Conservation (phyloP, 441 rosid genomes). For the Hura crepitans region DNA sequence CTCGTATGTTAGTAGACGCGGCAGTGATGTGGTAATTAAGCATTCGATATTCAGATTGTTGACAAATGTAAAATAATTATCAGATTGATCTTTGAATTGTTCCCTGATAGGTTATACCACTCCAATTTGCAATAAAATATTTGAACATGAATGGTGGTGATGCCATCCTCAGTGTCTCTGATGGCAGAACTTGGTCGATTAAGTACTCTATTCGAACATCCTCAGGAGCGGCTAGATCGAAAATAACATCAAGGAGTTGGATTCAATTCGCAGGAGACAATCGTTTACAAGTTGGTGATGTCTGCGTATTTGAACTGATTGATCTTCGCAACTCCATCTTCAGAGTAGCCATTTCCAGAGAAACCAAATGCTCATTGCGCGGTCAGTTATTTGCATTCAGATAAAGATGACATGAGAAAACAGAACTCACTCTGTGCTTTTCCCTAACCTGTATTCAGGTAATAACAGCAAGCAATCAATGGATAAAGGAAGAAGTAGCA, state of each 20-base stretch:
- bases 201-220: neutral
- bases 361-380: too few species aligned
- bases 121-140: neutral
- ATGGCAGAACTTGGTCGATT: conserved; percentile 15
- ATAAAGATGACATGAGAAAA: neutral
- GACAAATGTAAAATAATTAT: too few species aligned
- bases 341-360: neutral
- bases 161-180: neutral
- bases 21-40: conserved; percentile 23
- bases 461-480: neutral
- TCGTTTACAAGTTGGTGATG: conserved; percentile 21
- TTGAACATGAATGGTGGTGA: neutral
- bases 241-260: conserved; percentile 17
- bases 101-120: neutral
- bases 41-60: too few species aligned
- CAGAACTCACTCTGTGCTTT: too few species aligned
- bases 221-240: neutral
- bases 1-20: neutral
- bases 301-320: conserved; percentile 28
- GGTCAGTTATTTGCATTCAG: neutral
- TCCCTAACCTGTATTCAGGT: neutral
- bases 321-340: neutral
- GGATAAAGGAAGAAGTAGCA: neutral
- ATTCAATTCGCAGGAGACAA: conserved; percentile 17
- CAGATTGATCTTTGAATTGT: neutral